A percentile compares a stretch with the other conserved stretches of the same genome.
These are phyloP conservation scores for Aphanomyces invadans DNA, from an alignment of 352 stramenopile genomes.

Conservation along the genomic window DNA sequence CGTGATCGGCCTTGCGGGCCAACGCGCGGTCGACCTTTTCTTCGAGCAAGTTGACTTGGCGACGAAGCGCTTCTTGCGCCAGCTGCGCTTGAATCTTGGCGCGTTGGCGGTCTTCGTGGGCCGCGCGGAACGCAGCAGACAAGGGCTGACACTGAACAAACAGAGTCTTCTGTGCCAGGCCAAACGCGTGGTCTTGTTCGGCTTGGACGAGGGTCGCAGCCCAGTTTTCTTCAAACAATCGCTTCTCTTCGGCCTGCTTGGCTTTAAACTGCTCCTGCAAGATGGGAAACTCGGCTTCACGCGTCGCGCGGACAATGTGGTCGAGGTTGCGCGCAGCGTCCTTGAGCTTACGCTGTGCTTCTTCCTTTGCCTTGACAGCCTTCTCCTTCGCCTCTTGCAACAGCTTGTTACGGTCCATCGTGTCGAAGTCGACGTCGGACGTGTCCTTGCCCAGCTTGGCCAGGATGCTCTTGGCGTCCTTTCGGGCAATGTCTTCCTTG, in stretches of 20 bases:
- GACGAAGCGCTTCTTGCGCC: conserved; percentile 83
- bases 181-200: conserved; percentile 82
- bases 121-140: conserved; percentile 66
- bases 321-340: conserved; percentile 91
- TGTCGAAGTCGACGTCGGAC: conserved; percentile 62
- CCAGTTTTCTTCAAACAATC: conserved; percentile 69
- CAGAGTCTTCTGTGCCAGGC: conserved; percentile 84
- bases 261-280: conserved; percentile 81
- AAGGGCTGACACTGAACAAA: conserved; percentile 60
- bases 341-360: conserved; percentile 89
- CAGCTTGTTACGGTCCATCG: conserved; percentile 69
- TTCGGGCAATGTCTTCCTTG: conserved; percentile 90
- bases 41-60: conserved; percentile 53
- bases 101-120: conserved; percentile 65
- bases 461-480: conserved; percentile 80
- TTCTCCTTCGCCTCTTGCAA: conserved; percentile 93
- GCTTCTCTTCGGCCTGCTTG: conserved; percentile 51
- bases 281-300: conserved; percentile 91
- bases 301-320: conserved; percentile 94
- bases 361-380: conserved; percentile 91
- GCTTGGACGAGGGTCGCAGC: conserved; percentile 69
- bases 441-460: conserved; percentile 68
- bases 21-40: conserved; percentile 55
- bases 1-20: conserved; percentile 52
- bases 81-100: conserved; percentile 81